Evolutionary conservation across 169 alveolate genomes (phyloP).

Genomic region (Plasmodium chabaudi): DNA sequence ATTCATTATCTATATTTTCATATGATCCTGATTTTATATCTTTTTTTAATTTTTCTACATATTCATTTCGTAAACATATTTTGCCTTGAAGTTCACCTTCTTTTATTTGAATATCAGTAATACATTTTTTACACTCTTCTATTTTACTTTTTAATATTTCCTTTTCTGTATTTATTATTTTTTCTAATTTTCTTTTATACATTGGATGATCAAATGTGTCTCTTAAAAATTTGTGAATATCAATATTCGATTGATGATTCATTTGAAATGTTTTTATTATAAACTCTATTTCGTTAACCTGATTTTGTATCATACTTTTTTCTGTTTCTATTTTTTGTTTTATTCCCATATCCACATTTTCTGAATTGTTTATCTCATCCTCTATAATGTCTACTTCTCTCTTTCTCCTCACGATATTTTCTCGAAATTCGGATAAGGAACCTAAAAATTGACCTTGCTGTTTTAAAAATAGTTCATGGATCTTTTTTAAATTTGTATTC

Average conservation of each 20-base stretch:
- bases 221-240: conserved; percentile 22
- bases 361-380: neutral
- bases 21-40: conserved; percentile 75
- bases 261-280: conserved; percentile 19
- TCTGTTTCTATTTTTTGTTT: neutral
- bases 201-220: conserved; percentile 22
- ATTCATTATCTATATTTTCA: conserved; percentile 67
- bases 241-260: conserved; percentile 1
- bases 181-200: conserved; percentile 10
- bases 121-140: conserved; percentile 19
- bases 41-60: conserved; percentile 68
- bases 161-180: conserved; percentile 7
- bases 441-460: conserved; percentile 20
- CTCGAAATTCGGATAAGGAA: conserved; percentile 6
- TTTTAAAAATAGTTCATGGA: conserved; percentile 37
- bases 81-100: conserved; percentile 76
- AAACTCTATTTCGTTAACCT: conserved; percentile 1
- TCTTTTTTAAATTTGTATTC: conserved; percentile 44
- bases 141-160: conserved; percentile 40
- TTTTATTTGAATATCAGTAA: conserved; percentile 52
- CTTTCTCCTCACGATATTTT: neutral
- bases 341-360: neutral
- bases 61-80: conserved; percentile 41
- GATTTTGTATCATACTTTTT: neutral
- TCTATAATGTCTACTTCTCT: neutral